Evolutionary conservation across 2,329 filamentous ascomycete genomes (phyloP), one percentile per base, ranked within the genome.

Genomic region (Leptographium procerum): DNA sequence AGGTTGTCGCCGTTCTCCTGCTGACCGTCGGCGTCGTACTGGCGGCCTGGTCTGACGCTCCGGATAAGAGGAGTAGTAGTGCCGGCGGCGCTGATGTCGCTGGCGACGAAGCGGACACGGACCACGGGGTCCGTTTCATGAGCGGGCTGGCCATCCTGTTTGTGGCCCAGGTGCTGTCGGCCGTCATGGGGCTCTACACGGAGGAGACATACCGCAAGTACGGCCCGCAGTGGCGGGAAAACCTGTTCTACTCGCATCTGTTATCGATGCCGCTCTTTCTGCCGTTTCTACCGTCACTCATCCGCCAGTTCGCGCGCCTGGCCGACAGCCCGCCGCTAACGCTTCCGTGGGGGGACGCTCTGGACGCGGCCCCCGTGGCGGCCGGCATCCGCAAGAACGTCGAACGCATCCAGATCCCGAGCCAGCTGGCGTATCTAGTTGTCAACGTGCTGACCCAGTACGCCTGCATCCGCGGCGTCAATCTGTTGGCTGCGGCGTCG

Each of bases 111-210:
- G 61, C 59, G 60, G 63, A 66, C 54, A 61, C 66, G 1, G 63
- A 67, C 24, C 69, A 67, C 34, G 67, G 65, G 43, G 64, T 72
- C 24, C 72, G 68, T 52, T 88, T 84, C 66, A 75, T 79, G 59
- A 84, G 81, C 7, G 94, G 94, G 3, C 86, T 99, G 14, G 72
- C 81, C 3, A 87, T 99, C 55, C 81, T 99, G 19, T 88, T 95
- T 52, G 70, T 95, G 43, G 94, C 94, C 1, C 94, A 99, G 72
- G 73, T 95, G 5, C 80, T 97, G 26, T 95, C 91, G 9, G 91
- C 94, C 26, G 87, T 91, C 67, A 96, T 97, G 87, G 94, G 94
- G 5, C 81, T 96, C 33, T 97, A 96, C 70, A 92, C 92, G 0
- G 91, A 99, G 70, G 85, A 91, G 64, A 89, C 91, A 1, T 99